Conservation (phyloP, 805 yeast species). For the Jamesozyma piceae region DNA sequence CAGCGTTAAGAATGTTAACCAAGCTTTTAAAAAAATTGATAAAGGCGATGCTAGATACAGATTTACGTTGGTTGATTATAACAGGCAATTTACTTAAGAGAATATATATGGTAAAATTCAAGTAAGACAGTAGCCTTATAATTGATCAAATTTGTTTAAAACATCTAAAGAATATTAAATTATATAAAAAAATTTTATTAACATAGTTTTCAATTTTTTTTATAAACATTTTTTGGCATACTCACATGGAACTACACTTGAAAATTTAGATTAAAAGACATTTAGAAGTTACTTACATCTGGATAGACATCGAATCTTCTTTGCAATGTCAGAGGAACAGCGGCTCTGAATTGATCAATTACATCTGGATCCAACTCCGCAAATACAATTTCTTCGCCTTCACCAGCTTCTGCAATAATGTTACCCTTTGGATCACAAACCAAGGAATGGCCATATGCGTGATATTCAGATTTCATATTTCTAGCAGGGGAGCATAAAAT, state of each 20-base stretch:
- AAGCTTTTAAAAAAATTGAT: conserved; percentile 40
- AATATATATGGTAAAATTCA: no score
- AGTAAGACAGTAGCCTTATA: background rate
- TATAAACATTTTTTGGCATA: no score
- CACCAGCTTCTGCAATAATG: conserved; percentile 63
- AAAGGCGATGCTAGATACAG: conserved; percentile 46
- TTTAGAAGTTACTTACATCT: conserved; percentile 26
- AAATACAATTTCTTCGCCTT: conserved; percentile 63
- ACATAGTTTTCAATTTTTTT: no score
- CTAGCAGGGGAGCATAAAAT: conserved; percentile 85
- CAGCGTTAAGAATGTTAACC: conserved; percentile 34
- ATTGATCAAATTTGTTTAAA: no score
- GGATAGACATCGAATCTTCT: conserved; percentile 55
- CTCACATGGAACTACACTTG: background rate
- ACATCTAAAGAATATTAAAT: no score
- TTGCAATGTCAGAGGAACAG: conserved; percentile 62
- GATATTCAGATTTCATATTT: conserved; percentile 48
- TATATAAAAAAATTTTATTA: no score
- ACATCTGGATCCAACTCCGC: conserved; percentile 61
- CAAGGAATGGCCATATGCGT: conserved; percentile 59
- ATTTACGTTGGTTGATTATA: conserved; percentile 43
- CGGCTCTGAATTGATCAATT: conserved; percentile 48
- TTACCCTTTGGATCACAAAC: conserved; percentile 57
- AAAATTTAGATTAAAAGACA: background rate
- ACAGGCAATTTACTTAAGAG: conserved; percentile 23